phyloP scores from a whole-genome alignment of 1,284 basidiomycete genomes.

The Ceratobasidium sp. region DNA sequence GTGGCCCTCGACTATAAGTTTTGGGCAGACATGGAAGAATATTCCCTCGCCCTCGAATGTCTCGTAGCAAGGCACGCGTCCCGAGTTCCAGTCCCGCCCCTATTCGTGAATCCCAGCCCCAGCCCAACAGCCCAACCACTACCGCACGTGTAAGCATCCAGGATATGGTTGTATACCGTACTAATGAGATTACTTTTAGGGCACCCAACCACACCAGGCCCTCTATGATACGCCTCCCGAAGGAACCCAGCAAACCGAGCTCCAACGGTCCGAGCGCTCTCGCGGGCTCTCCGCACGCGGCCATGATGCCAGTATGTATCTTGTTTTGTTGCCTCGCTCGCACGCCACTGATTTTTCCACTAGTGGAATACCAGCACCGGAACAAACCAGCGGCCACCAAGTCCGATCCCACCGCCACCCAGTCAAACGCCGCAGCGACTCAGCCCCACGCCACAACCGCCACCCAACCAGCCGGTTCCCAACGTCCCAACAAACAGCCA shows the following conservation, averaged over 20 bases:
- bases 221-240: conserved; percentile 10
- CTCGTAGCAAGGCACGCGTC: no score
- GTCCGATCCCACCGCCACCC: background rate
- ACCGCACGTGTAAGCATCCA: background rate
- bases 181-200: background rate
- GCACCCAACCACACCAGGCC: background rate
- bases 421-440: background rate
- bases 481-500: background rate
- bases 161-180: no score
- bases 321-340: background rate
- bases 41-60: no score
- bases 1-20: no score
- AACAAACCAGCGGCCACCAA: background rate
- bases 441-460: background rate
- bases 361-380: background rate
- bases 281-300: background rate
- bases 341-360: no score
- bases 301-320: background rate
- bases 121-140: background rate
- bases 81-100: conserved; percentile 16
- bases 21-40: no score
- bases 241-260: background rate
- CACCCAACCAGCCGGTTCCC: background rate
- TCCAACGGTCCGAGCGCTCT: background rate
- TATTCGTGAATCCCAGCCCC: conserved; percentile 4